These are phyloP conservation scores for Leptographium radiaticola DNA, from an alignment of 2,329 filamentous ascomycete species.

Conservation along the genomic window DNA sequence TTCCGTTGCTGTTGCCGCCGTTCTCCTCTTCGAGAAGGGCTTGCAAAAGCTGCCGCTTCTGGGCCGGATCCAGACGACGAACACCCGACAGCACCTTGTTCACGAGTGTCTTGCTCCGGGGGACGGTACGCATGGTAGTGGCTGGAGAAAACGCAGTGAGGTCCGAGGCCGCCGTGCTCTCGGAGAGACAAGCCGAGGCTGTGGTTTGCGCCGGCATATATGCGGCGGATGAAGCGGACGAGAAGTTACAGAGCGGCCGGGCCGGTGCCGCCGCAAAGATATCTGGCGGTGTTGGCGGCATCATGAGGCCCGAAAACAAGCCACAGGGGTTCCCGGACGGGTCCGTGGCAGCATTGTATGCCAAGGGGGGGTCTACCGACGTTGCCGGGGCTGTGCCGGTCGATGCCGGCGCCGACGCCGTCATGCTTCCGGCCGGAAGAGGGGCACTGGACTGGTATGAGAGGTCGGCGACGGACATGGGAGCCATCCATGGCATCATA, in stretches of 20 bases:
- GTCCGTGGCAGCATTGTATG: neutral
- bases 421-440: neutral
- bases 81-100: constrained; percentile 8
- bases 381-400: neutral
- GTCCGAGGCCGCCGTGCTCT: too few relatives aligned
- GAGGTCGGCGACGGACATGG: neutral
- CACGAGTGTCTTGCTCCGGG: constrained; percentile 3
- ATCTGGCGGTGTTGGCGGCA: too few relatives aligned
- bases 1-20: neutral
- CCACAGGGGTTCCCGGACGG: neutral
- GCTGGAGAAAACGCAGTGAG: neutral
- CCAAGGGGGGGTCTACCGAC: neutral
- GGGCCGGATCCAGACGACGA: constrained; percentile 5
- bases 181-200: too few relatives aligned
- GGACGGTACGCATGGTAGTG: neutral
- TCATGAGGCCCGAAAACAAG: too few relatives aligned
- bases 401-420: neutral
- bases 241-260: too few relatives aligned
- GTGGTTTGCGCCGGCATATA: too few relatives aligned
- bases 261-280: too few relatives aligned
- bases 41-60: constrained; percentile 7
- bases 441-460: neutral
- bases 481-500: neutral
- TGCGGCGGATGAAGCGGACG: too few relatives aligned
- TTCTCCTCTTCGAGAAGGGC: constrained; percentile 1